A percentile compares a stretch with the other conserved stretches of the same genome.
Evolutionary conservation across 768 basidiomycete species (phyloP).

Genomic region (Xanthoconium purpureum): DNA sequence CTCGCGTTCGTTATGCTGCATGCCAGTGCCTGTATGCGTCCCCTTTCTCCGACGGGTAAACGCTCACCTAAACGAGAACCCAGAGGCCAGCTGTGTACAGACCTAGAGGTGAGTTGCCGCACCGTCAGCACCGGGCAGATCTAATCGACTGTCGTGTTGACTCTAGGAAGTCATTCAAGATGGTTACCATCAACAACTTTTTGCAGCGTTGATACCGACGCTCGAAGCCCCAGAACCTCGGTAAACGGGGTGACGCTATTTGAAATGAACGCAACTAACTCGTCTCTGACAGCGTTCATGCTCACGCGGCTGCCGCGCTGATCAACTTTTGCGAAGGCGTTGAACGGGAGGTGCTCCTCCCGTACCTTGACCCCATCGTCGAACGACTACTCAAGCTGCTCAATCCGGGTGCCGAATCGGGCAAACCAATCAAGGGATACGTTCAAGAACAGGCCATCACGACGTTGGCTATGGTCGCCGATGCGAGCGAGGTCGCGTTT

Average conservation of each 20-base stretch:
- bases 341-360: constrained; percentile 64
- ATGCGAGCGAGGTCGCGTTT: constrained; percentile 78
- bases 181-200: constrained; percentile 63
- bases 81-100: constrained; percentile 87
- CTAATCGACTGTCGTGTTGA: not conserved
- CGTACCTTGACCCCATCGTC: constrained; percentile 79
- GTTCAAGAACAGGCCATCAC: constrained; percentile 89
- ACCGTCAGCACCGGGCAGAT: not conserved
- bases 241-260: constrained; percentile 33
- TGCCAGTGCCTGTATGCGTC: constrained; percentile 76
- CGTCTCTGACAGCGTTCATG: constrained; percentile 58
- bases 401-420: constrained; percentile 46
- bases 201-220: constrained; percentile 67
- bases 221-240: constrained; percentile 73
- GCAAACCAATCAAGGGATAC: constrained; percentile 48
- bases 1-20: constrained; percentile 69
- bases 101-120: constrained; percentile 61
- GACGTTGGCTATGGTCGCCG: constrained; percentile 85
- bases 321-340: constrained; percentile 93
- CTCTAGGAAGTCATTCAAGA: constrained; percentile 74
- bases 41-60: not conserved
- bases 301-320: constrained; percentile 82
- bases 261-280: not conserved
- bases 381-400: constrained; percentile 57
- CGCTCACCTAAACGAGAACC: not conserved